These are phyloP conservation scores for Candida nanaspora DNA, from an alignment of 805 yeast species.

Conservation along the genomic window DNA sequence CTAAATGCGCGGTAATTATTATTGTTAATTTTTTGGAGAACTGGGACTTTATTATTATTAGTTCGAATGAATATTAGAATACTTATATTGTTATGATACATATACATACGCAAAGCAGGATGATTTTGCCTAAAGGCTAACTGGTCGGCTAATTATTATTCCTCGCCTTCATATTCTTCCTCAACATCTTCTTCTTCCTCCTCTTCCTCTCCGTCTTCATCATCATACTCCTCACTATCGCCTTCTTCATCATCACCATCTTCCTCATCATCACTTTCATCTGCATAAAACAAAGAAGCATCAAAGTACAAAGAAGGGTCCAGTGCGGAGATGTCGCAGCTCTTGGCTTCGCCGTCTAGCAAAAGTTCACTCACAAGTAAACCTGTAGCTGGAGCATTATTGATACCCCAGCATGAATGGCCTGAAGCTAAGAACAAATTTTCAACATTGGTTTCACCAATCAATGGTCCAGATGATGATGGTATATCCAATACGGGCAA, in stretches of 20 bases:
- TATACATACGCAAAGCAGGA: no score
- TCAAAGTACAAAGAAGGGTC: constrained; percentile 87
- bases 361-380: constrained; percentile 80
- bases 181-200: constrained; percentile 7
- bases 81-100: no score
- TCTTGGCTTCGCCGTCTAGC: constrained; percentile 70
- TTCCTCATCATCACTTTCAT: constrained; percentile 21
- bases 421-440: constrained; percentile 81
- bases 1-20: no score
- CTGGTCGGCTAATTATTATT: constrained; percentile 4
- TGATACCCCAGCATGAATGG: constrained; percentile 98
- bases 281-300: constrained; percentile 39
- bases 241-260: constrained; percentile 20
- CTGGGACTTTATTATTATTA: no score
- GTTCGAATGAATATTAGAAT: no score
- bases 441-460: constrained; percentile 87
- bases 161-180: constrained; percentile 6
- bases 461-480: constrained; percentile 84
- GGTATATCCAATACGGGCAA: constrained; percentile 93
- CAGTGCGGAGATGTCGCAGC: constrained; percentile 74
- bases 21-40: no score
- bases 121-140: no score
- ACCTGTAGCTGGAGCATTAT: constrained; percentile 98
- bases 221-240: constrained; percentile 13
- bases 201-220: constrained; percentile 11